phyloP scores from a whole-genome alignment of 345 rosid genomes.

The Citrus reticulata region DNA sequence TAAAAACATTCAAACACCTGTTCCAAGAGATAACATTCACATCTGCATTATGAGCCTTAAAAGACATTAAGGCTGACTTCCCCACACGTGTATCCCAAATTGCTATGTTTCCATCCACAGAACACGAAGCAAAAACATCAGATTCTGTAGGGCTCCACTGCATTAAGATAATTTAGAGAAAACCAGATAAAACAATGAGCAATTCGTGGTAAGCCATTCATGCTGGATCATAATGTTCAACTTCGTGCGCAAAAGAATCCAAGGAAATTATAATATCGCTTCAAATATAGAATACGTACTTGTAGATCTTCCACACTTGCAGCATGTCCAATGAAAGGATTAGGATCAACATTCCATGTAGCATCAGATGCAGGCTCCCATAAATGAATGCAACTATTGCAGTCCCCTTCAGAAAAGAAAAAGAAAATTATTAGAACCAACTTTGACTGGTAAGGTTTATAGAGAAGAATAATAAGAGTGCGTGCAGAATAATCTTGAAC shows the following conservation, averaged over 20 bases:
- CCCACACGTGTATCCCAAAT: conserved; percentile 84
- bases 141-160: conserved; percentile 98
- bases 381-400: conserved; percentile 72
- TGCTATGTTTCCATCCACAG: conserved; percentile 79
- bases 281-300: conserved; percentile 26
- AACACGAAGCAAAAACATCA: conserved; percentile 75
- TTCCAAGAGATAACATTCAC: conserved; percentile 98
- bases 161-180: conserved; percentile 18
- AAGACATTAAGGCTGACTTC: conserved; percentile 57
- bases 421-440: conserved; percentile 2
- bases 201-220: neutral
- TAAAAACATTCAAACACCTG: conserved; percentile 44
- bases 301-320: conserved; percentile 95
- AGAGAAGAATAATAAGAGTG: neutral
- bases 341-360: conserved; percentile 75
- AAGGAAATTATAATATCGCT: neutral
- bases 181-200: conserved; percentile 5
- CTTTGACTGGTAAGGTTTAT: neutral
- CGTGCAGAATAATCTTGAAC: neutral
- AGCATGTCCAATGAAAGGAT: conserved; percentile 71
- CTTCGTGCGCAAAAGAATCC: neutral
- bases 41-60: conserved; percentile 89
- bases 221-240: neutral
- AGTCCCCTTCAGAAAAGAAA: conserved; percentile 56
- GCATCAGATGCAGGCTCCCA: conserved; percentile 86